Evolutionary conservation across 495 filamentous ascomycete genomes (phyloP).

Genomic region (Beverwykella pulmonaria): DNA sequence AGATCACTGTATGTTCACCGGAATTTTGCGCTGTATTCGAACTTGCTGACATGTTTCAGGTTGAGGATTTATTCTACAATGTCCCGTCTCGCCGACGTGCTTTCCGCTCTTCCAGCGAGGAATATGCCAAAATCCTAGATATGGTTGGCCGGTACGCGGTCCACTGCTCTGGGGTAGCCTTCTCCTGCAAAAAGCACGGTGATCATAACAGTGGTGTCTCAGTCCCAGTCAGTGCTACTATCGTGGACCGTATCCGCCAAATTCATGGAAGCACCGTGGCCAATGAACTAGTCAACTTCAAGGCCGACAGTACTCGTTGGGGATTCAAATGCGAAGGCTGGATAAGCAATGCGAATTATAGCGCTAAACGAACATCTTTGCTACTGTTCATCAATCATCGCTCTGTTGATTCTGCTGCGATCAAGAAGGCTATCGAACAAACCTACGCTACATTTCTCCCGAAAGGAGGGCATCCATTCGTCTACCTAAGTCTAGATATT

Average conservation of each 20-base stretch:
- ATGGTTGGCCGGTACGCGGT: constrained; percentile 92
- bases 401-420: constrained; percentile 87
- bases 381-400: constrained; percentile 97
- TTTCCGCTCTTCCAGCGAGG: constrained; percentile 89
- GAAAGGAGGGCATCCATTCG: constrained; percentile 92
- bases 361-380: constrained; percentile 85
- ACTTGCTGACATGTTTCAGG: constrained; percentile 48
- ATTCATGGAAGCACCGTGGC: constrained; percentile 86
- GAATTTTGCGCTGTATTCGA: too few species aligned
- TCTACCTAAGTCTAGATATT: constrained; percentile 91
- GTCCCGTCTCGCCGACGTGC: constrained; percentile 84
- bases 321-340: constrained; percentile 82
- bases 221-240: constrained; percentile 69
- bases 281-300: constrained; percentile 83
- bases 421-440: constrained; percentile 89
- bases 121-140: constrained; percentile 97
- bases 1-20: constrained; percentile 71
- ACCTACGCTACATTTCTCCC: constrained; percentile 89
- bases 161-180: constrained; percentile 88
- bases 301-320: constrained; percentile 70
- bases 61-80: constrained; percentile 98
- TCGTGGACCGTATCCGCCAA: constrained; percentile 81
- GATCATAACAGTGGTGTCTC: constrained; percentile 81
- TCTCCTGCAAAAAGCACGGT: constrained; percentile 95
- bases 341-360: constrained; percentile 93